phyloP scores from a whole-genome alignment of 176 grass and related monocot genomes.

The Oryza brachyantha region DNA sequence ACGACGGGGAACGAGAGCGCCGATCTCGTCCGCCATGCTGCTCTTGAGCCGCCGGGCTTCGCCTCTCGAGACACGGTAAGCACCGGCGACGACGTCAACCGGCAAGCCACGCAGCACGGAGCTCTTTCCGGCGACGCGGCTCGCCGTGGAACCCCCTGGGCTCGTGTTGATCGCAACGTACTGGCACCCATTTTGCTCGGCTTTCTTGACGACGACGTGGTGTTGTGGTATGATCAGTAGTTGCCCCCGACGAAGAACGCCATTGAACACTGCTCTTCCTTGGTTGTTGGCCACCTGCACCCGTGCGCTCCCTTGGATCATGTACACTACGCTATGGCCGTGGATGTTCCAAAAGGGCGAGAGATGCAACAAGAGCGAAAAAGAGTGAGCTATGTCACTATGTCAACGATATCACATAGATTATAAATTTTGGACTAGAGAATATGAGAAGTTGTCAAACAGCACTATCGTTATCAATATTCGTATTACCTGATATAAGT shows the following conservation, averaged over 20 bases:
- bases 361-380: background rate
- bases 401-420: background rate
- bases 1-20: constrained; percentile 21
- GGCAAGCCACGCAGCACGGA: constrained; percentile 23
- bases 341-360: constrained; percentile 37
- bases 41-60: constrained; percentile 29
- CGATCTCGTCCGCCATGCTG: constrained; percentile 23
- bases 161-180: constrained; percentile 39
- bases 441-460: background rate
- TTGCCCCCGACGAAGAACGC: constrained; percentile 8
- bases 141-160: constrained; percentile 8
- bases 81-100: constrained; percentile 17
- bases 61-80: constrained; percentile 24
- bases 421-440: background rate
- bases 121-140: background rate
- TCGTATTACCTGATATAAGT: constrained; percentile 27
- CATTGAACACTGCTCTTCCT: constrained; percentile 21
- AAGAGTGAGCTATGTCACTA: background rate
- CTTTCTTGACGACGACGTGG: constrained; percentile 11
- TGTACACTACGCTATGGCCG: constrained; percentile 38
- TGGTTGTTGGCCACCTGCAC: constrained; percentile 5
- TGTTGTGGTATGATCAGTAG: constrained; percentile 36
- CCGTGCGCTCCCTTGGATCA: constrained; percentile 7
- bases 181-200: constrained; percentile 4
- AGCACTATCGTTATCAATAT: background rate